Evolutionary conservation across 768 basidiomycete species (phyloP).

Genomic region (Boletus sp.): DNA sequence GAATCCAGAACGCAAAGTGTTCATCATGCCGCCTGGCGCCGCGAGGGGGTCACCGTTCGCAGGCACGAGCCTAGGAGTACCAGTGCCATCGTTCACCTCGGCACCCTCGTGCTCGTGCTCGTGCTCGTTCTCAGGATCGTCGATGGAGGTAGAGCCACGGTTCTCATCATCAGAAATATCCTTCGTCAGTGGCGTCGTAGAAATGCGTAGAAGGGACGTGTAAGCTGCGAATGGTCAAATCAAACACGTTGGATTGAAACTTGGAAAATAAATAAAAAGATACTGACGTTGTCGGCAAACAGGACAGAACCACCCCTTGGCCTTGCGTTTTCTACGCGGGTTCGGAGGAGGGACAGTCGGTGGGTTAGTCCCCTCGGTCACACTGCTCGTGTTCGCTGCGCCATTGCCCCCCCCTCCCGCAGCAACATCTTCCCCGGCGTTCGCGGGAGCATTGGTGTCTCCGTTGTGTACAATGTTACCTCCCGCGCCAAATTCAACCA

Average conservation of each 20-base stretch:
- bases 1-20: constrained; percentile 24
- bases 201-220: constrained; percentile 81
- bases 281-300: constrained; percentile 90
- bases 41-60: constrained; percentile 12
- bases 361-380: constrained; percentile 24
- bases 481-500: constrained; percentile 96
- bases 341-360: constrained; percentile 32
- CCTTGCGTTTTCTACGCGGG: constrained; percentile 79
- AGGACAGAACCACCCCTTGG: constrained; percentile 97
- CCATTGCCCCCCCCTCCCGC: constrained; percentile 23
- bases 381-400: constrained; percentile 15
- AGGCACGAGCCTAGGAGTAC: not conserved
- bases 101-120: constrained; percentile 5
- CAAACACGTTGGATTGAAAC: not conserved
- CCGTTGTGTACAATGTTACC: constrained; percentile 71
- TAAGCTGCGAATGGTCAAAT: constrained; percentile 52
- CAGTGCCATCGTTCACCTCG: not conserved
- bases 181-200: constrained; percentile 57
- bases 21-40: constrained; percentile 20
- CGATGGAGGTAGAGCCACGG: constrained; percentile 23
- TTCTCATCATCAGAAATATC: constrained; percentile 34
- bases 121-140: constrained; percentile 25
- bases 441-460: constrained; percentile 32
- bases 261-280: not conserved
- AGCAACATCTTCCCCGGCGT: constrained; percentile 21